Base-by-base conservation (phyloP, 2,329 filamentous ascomycete species). In the Penicillium sp. region DNA sequence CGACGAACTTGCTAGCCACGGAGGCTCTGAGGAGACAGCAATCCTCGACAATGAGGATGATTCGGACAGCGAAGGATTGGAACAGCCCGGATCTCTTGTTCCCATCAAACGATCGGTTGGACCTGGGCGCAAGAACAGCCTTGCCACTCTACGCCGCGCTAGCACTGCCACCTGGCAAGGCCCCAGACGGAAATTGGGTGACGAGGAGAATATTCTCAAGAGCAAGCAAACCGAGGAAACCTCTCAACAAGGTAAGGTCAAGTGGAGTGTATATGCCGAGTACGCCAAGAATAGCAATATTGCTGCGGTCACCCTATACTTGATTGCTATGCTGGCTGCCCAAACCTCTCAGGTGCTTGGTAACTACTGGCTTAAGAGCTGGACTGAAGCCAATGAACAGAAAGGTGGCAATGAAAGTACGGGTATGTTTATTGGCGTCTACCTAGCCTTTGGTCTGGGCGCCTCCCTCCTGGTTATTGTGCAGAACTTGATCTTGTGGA, bases 201-300 rank as follows among this genome's bases (percentile, higher is more conserved):
- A 98, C 65, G 92, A 98, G 75, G 86, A 90, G 52, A 85, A 84
- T 37, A 63, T 72, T 53, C 80, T 88, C 68, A 93, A 91, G 77
- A 92, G 90, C 45, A 91, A 88, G 70, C 93, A 97, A 75, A 83
- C 82, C 55, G 96, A 96, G 76, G 95, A 99, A 74, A 89, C 89
- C 64, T 84, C 86, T 2, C 92, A 99, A 74, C 92, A 99, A 77
- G 95, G 95, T 69, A 97, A 98, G 73, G 95, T 99, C 66, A 98
- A 97, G 75, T 98, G 95, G 93, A 84, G 87, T 63, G 93, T 99
- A 27, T 99, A 99, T 71, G 80, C 82, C 19, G 93, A 97, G 76
- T 99, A 99, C 69, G 96, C 95, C 55, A 96, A 91, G 77, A 91
- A 91, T 57, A 97, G 91, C 80, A 97, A 98, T 73, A 76, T 97